These are phyloP conservation scores for Periconia sp. DNA, from an alignment of 2,329 filamentous ascomycete species.

Conservation along the genomic window DNA sequence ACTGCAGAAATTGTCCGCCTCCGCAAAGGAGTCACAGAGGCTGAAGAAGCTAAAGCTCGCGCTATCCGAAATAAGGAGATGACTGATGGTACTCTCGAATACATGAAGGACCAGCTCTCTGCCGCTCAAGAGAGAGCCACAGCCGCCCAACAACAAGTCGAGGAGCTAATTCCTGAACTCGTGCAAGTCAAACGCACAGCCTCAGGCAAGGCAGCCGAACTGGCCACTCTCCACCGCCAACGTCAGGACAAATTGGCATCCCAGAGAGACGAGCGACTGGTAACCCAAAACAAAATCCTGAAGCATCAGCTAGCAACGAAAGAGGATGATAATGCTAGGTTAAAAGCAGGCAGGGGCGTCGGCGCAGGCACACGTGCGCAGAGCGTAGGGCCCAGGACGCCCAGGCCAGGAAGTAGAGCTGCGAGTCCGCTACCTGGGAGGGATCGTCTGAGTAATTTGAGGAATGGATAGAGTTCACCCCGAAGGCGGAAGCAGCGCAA, in stretches of 20 bases:
- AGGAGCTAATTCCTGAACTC: slow-evolving; percentile 20
- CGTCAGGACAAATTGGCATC: slow-evolving; percentile 14
- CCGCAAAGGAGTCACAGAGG: slow-evolving; percentile 24
- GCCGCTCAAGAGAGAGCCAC: slow-evolving; percentile 19
- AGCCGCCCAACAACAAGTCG: slow-evolving; percentile 12
- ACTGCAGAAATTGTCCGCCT: slow-evolving; percentile 30
- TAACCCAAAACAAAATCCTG: slow-evolving; percentile 16
- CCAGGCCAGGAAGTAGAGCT: slow-evolving; percentile 31
- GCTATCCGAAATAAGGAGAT: slow-evolving; percentile 40
- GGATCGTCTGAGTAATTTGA: slow-evolving; percentile 28
- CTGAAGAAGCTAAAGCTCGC: slow-evolving; percentile 22
- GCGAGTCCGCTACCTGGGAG: slow-evolving; percentile 31
- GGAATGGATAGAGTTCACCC: no score
- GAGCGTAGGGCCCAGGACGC: slow-evolving; percentile 36
- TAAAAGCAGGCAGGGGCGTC: slow-evolving; percentile 19
- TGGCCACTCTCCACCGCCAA: slow-evolving; percentile 25
- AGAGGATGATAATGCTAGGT: slow-evolving; percentile 27
- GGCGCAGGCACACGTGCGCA: slow-evolving; percentile 35
- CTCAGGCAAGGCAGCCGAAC: slow-evolving; percentile 21
- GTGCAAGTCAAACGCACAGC: slow-evolving; percentile 21
- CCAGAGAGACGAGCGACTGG: slow-evolving; percentile 11
- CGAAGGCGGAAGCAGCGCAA: no score
- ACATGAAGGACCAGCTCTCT: slow-evolving; percentile 63
- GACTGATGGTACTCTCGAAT: slow-evolving; percentile 58
- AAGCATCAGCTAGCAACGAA: slow-evolving; percentile 23